Conservation (phyloP, 306 rosid genomes). For the Lathyrus sativus region DNA sequence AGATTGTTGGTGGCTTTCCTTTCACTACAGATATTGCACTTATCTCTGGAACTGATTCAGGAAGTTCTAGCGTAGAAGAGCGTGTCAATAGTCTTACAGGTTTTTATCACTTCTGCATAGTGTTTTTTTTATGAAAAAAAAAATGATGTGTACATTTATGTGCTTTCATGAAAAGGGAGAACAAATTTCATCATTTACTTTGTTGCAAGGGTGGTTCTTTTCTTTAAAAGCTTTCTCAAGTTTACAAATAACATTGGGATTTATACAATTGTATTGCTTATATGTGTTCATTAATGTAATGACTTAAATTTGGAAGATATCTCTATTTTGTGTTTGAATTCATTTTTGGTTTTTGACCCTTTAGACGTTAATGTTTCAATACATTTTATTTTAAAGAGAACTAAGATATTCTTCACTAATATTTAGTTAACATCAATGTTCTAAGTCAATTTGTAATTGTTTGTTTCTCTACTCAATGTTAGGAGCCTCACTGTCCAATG, state of each 20-base stretch:
- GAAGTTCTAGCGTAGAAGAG: slow-evolving; percentile 57
- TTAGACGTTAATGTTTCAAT: slow-evolving; percentile 15
- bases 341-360: slow-evolving; percentile 22
- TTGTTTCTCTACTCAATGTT: slow-evolving; percentile 35
- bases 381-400: slow-evolving; percentile 15
- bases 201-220: slow-evolving; percentile 33
- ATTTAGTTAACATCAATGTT: slow-evolving; percentile 23
- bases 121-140: background rate
- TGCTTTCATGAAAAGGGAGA: slow-evolving; percentile 24
- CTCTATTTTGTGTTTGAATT: slow-evolving; percentile 18
- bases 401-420: slow-evolving; percentile 15
- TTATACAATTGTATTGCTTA: slow-evolving; percentile 24
- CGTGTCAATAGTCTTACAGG: slow-evolving; percentile 79
- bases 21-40: slow-evolving; percentile 68
- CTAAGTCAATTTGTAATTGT: slow-evolving; percentile 20
- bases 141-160: slow-evolving; percentile 31
- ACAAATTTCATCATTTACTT: slow-evolving; percentile 6
- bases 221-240: slow-evolving; percentile 26
- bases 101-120: slow-evolving; percentile 28
- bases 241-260: slow-evolving; percentile 22
- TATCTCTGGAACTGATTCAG: slow-evolving; percentile 66
- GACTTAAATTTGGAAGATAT: slow-evolving; percentile 36
- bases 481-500: slow-evolving; percentile 75
- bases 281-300: slow-evolving; percentile 11
- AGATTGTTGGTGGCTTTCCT: slow-evolving; percentile 78